Evolutionary conservation across 1,284 basidiomycete genomes (phyloP), one percentile per base, ranked within the genome.

Genomic region (Ustilago crameri): DNA sequence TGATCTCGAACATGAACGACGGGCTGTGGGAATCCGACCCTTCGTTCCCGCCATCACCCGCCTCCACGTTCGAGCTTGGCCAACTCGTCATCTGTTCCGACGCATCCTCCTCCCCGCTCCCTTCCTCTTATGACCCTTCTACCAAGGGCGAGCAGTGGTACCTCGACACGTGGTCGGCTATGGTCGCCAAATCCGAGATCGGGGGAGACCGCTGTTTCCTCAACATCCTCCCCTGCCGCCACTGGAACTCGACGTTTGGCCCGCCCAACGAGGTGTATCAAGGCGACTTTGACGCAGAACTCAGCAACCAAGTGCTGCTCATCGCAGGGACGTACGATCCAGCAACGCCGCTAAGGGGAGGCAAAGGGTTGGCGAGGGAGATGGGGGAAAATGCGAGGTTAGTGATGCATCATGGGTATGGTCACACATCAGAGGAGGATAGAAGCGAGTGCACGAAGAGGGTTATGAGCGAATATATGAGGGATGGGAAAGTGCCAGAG

Each of bases 21-120:
- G n/a, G n/a, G n/a, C 48, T 43, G 22, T 74, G 72, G 72, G 45
- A 51, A 18, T 71, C 60, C 51, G 51, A 74, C 24, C 72, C 72
- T 0, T 47, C 5, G 8, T 20, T 3, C 49, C 49, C 5, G 9
- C 27, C 8, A 14, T 22, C 9, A 7, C 30, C 51, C 1, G 23
- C 32, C 22, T 34, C 46, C 9, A 63, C 56, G 14, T 62, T 59
- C 45, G 72, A 74, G 35, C 45, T 74, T 0, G 54, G 43, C 1
- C 17, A 52, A 17, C 50, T 69, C 9, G 72, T 74, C 22, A 59
- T 74, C 51, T 74, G 67, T 34, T 61, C 61, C 10, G 72, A 74
- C 30, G 55, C 61, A 41, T 70, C 53, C 57, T 58, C 70, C n/a
- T 42, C 42, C 9, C 59, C 55, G 0, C 35, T 58, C 0, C 63